Evolutionary conservation across 305 asterid species (phyloP).

Genomic region (Caryopteris hybrid): DNA sequence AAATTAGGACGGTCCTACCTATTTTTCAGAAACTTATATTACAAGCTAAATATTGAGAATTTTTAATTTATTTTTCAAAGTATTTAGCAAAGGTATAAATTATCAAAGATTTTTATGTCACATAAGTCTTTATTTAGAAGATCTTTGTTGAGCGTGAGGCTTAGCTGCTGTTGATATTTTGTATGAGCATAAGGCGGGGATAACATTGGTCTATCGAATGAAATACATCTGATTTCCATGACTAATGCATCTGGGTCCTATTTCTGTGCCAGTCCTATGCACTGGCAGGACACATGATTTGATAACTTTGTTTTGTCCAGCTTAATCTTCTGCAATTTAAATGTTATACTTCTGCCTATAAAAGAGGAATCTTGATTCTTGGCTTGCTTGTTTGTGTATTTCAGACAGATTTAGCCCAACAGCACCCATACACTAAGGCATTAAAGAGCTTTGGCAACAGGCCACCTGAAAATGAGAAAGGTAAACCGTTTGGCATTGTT

Average conservation of each 20-base stretch:
- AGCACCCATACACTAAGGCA: constrained; percentile 58
- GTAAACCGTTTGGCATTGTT: constrained; percentile 22
- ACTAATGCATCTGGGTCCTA: neutral
- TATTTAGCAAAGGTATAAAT: too few relatives aligned
- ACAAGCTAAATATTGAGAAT: neutral
- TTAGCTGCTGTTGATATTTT: neutral
- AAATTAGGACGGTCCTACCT: neutral
- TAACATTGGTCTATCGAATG: neutral
- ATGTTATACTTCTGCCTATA: neutral
- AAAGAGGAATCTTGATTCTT: neutral
- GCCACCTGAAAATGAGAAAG: constrained; percentile 36
- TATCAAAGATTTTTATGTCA: too few relatives aligned
- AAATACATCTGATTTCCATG: neutral
- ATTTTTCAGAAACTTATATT: neutral
- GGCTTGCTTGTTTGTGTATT: neutral
- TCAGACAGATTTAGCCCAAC: constrained; percentile 72
- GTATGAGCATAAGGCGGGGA: neutral
- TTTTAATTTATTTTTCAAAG: too few relatives aligned
- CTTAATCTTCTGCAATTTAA: neutral
- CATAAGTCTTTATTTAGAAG: too few relatives aligned
- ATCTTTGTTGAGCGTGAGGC: neutral
- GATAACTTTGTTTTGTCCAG: neutral
- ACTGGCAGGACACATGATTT: neutral
- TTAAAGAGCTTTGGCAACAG: constrained; percentile 58
- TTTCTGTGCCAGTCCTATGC: neutral